Base-by-base conservation (phyloP, 805 yeast genomes). In the Scheffersomyces spartinae region DNA sequence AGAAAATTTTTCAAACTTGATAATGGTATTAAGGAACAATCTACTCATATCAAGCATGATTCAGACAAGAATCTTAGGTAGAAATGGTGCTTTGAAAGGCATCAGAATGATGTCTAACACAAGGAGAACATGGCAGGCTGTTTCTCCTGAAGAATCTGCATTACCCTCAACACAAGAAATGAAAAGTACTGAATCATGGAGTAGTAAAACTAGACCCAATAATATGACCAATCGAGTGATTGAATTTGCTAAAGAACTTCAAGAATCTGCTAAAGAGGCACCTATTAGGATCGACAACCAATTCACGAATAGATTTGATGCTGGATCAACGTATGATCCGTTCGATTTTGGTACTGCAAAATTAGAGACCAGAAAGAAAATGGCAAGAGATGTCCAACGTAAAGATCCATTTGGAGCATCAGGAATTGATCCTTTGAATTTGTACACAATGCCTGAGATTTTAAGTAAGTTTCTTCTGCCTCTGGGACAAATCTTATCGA, bases 401-500 rank as follows among this genome's bases (percentile, higher is more conserved):
- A 17, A 31, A 40, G 16, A 40, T 32, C 20, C 43, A 39, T 15
- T 17, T 34, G 27, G 26, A 7, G 27, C 13, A 11, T 13, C 7
- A 12, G 21, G 15, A 28, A 60, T 77, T 18, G 68, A 81, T 40
- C 93, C 94, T 16, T 49, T 68, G 19, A 76, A 72, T 42, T 66
- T 76, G 30, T 83, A 82, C 51, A 64, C 76, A 33, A 70, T 77
- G 48, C 93, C 95, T 5, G 71, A 64, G 32, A 53, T 73, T 9
- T 61, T 86, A 29, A 72, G 84, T 1, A 58, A 65, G 23, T 85
- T 70, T 42, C 46, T 84, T 28, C 61, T 80, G 6, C 51, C 74
- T 12, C 71, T 83, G 5, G 96, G 96, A 10, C 74, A 72, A 42
- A 83, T 85, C 22, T 54, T 74, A 26, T 81, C 84, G 12, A 67